Evolutionary conservation across 345 rosid species (phyloP).

Genomic region (Salix suchowensis): DNA sequence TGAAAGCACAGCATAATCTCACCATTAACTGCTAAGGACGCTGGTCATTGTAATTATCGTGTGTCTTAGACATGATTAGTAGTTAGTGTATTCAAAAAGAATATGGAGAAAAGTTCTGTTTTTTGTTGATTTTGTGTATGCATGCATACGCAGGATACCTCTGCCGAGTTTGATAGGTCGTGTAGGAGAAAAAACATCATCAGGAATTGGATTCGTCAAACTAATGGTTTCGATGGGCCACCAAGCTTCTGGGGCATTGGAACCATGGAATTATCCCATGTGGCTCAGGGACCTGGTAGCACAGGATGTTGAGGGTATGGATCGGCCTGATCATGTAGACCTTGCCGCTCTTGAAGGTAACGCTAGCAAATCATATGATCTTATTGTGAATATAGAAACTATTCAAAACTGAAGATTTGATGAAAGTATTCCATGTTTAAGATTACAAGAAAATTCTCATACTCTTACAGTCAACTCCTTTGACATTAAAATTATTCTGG

Average conservation of each 20-base stretch:
- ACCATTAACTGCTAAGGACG: too few species aligned
- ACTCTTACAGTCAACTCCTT: too few species aligned
- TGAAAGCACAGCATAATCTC: too few species aligned
- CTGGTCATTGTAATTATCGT: too few species aligned
- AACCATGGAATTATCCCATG: slow-evolving; percentile 53
- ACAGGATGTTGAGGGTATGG: slow-evolving; percentile 39
- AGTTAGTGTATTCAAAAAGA: too few species aligned
- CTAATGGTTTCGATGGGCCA: slow-evolving; percentile 67
- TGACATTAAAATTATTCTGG: too few species aligned
- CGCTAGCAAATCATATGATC: neutral
- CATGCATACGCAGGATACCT: slow-evolving; percentile 21
- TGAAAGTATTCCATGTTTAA: too few species aligned
- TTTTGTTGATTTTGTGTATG: neutral
- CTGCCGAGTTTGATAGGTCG: slow-evolving; percentile 36
- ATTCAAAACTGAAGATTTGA: too few species aligned
- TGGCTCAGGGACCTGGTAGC: slow-evolving; percentile 44
- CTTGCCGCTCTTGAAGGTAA: slow-evolving; percentile 53
- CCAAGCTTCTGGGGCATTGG: slow-evolving; percentile 54
- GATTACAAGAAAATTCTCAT: too few species aligned
- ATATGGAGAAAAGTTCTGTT: too few species aligned
- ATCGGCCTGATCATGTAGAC: slow-evolving; percentile 45
- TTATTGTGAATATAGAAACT: too few species aligned
- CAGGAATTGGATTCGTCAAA: slow-evolving; percentile 38
- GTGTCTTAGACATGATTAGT: too few species aligned
- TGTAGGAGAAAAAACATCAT: slow-evolving; percentile 33